phyloP scores from a whole-genome alignment of 2,329 filamentous ascomycete species.

The Claviceps arundinis region DNA sequence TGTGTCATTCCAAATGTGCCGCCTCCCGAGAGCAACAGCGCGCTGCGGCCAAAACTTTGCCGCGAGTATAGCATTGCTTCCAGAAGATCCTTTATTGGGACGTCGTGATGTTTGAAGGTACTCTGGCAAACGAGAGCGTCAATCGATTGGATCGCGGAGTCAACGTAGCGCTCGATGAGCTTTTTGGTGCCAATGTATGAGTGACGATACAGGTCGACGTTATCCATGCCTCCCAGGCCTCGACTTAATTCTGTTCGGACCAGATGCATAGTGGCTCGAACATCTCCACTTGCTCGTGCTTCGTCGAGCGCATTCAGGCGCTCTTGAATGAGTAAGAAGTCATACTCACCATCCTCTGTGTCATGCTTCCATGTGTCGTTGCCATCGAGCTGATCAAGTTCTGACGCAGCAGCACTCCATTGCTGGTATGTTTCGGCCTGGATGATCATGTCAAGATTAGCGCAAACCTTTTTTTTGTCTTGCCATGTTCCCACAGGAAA shows the following conservation, averaged over 20 bases:
- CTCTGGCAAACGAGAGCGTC: slow-evolving; percentile 53
- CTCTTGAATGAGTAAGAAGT: slow-evolving; percentile 52
- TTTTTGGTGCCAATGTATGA: slow-evolving; percentile 77
- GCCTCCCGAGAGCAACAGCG: slow-evolving; percentile 70
- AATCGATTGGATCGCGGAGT: slow-evolving; percentile 64
- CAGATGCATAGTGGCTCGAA: slow-evolving; percentile 64
- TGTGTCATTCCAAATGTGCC: slow-evolving; percentile 89
- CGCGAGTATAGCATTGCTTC: slow-evolving; percentile 59
- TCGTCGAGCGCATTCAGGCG: slow-evolving; percentile 63
- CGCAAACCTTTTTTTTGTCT: background rate
- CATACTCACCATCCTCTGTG: slow-evolving; percentile 50
- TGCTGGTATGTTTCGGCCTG: slow-evolving; percentile 56
- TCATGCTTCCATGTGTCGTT: slow-evolving; percentile 73
- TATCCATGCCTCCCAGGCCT: slow-evolving; percentile 76
- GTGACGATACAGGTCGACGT: slow-evolving; percentile 68
- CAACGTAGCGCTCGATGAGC: slow-evolving; percentile 77
- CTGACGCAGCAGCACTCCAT: slow-evolving; percentile 63
- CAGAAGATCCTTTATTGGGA: slow-evolving; percentile 46
- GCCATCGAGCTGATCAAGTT: slow-evolving; percentile 67
- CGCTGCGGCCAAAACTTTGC: slow-evolving; percentile 75
- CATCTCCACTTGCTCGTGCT: slow-evolving; percentile 58
- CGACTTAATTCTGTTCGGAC: slow-evolving; percentile 69
- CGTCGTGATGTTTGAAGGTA: slow-evolving; percentile 30
- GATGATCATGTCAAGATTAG: background rate
- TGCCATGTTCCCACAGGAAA: background rate